Evolutionary conservation across 495 filamentous ascomycete species (phyloP), one percentile per base, ranked within the genome.

Genomic region (Aspergillus haitiensis): DNA sequence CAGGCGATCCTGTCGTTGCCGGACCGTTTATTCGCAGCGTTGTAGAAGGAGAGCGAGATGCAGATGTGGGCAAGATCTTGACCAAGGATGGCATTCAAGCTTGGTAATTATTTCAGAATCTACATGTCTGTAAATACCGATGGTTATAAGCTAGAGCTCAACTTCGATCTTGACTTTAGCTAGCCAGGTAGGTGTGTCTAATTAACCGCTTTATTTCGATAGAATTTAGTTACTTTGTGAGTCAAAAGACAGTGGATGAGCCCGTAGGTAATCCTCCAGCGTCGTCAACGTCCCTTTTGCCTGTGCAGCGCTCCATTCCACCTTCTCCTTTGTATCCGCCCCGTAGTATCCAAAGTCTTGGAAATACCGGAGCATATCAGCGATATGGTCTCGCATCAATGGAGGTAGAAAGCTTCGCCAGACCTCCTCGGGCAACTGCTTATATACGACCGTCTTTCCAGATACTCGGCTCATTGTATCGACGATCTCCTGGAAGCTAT

Each of bases 261-360:
- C 58, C 66, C 73, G 60, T 50, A 77, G 57, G 55, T 64, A 82
- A 63, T 82, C 78, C 58, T 81, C 81, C 44, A 81, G 72, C 1
- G 72, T 77, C 0, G 72, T 70, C 52, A 78, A 53, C 59, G 69
- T 72, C 0, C 75, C 79, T 16, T 73, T 40, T 5, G 69, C 74
- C 15, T 74, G 65, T 55, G 64, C 67, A 12, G 56, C 68, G 7
- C 75, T 70, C 74, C 72, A 78, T 11, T 63, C 66, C 12, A 84
- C 75, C 65, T 71, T 45, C 49, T 76, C 63, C 62, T 71, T 67
- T 5, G 69, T 62, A 1, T 66, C 68, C 5, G 71, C 68, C 0
- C 83, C 81, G 63, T 65, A 84, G 46, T 81, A 81, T 2, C 81
- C 79, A 61, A 62, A 72, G 51, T 82, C 74, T 37, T 80, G 67